Percentiles rank a stretch among this genome's conserved stretches.
Evolutionary conservation across 306 rosid genomes (phyloP).

Genomic region (Prunus padus): DNA sequence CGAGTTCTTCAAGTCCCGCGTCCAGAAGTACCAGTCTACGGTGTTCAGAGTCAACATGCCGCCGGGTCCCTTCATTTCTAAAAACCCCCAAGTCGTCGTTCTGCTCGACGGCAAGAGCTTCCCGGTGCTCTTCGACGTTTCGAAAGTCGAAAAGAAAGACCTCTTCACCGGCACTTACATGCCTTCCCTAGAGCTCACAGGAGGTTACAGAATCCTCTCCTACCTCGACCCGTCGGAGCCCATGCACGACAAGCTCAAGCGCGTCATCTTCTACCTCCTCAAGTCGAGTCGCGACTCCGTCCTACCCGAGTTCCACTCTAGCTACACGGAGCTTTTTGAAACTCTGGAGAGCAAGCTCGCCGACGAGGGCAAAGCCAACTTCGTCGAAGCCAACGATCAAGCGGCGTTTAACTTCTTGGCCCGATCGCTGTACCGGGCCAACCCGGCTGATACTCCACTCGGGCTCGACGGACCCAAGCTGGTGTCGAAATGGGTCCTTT

Average conservation of each 20-base stretch:
- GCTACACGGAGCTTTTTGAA: constrained; percentile 51
- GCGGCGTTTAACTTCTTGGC: constrained; percentile 73
- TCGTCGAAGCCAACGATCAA: constrained; percentile 53
- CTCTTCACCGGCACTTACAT: constrained; percentile 82
- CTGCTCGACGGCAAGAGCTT: constrained; percentile 83
- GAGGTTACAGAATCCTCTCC: constrained; percentile 81
- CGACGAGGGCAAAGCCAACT: constrained; percentile 46
- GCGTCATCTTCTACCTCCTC: constrained; percentile 63
- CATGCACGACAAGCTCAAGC: constrained; percentile 60
- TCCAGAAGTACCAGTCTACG: constrained; percentile 61
- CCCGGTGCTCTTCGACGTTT: constrained; percentile 68
- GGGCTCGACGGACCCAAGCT: constrained; percentile 64
- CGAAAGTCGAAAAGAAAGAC: constrained; percentile 73
- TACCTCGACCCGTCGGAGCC: constrained; percentile 92
- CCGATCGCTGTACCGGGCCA: constrained; percentile 42
- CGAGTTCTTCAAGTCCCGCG: constrained; percentile 56
- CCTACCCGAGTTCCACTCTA: constrained; percentile 64
- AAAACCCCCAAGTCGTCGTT: constrained; percentile 57
- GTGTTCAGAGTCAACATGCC: constrained; percentile 87
- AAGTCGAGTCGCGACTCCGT: constrained; percentile 50
- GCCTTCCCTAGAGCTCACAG: constrained; percentile 82
- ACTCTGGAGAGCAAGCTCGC: constrained; percentile 53
- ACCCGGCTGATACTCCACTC: constrained; percentile 54
- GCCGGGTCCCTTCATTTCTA: constrained; percentile 69
- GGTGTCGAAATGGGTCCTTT: constrained; percentile 56